Base-by-base conservation (phyloP, 1,284 basidiomycete species). In the Meripilus lineatus region DNA sequence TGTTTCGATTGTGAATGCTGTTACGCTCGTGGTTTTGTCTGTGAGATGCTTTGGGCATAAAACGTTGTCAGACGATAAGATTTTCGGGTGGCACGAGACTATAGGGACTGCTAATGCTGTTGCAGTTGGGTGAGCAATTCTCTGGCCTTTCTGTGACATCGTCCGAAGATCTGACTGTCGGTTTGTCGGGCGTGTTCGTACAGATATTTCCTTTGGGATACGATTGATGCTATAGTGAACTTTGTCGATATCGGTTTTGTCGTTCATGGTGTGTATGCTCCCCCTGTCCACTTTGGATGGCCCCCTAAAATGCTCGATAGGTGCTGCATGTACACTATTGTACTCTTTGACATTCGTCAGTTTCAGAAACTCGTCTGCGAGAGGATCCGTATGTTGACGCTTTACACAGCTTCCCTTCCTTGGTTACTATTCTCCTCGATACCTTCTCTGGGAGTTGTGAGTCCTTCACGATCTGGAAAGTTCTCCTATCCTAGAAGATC, bases 371-470 rank as follows among this genome's bases (percentile, higher is more conserved):
- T n/a, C n/a, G n/a, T n/a, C n/a, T n/a, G n/a, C n/a, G n/a, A n/a
- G n/a, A n/a, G n/a, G n/a, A n/a, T n/a, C n/a, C n/a, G n/a, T n/a
- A n/a, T n/a, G n/a, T n/a, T n/a, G n/a, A n/a, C n/a, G n/a, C n/a
- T n/a, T n/a, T n/a, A n/a, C n/a, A n/a, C 54, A 89, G 85, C 76
- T 72, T 55, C 86, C 86, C 5, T 89, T 87, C 59, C 66, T 84
- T 37, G 75, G 78, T 5, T 89, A 87, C 63, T 88, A 80, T 55
- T 82, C 72, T 10, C 66, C 75, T 2, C 72, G 86, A 18, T 89
- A 81, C 63, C 64, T 89, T 33, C 66, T 89, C 17, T 89, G 86
- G 87, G 85, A 88, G 63, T 65, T 76, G 75, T 84, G 60, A 45
- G 77, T 68, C 21, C 35, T 33, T 42, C 44, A 34, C 51, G 10